These are phyloP conservation scores for Chalciporus sphaerocephalus DNA, from an alignment of 768 basidiomycete species.

Conservation along the genomic window DNA sequence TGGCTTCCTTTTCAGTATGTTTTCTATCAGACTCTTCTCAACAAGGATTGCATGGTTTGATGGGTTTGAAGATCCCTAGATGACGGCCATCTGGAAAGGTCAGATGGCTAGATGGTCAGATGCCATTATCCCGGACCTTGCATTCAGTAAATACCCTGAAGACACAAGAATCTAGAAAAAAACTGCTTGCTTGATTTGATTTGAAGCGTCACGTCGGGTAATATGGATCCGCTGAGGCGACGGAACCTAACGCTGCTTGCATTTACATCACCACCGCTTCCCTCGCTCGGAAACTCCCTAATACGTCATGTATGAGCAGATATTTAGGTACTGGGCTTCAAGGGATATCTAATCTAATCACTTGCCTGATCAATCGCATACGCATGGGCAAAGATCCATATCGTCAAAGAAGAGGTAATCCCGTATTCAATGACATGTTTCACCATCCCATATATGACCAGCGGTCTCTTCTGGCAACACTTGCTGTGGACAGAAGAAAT, in stretches of 20 bases:
- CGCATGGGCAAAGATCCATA: not conserved
- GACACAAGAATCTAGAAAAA: not conserved
- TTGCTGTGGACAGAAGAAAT: conserved; percentile 19
- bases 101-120: too few relatives aligned
- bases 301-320: not conserved
- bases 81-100: too few relatives aligned
- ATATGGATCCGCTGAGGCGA: conserved; percentile 15
- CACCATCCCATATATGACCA: conserved; percentile 8
- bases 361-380: not conserved
- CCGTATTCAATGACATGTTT: not conserved
- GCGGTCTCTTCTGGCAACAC: not conserved
- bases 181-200: not conserved
- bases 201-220: conserved; percentile 16
- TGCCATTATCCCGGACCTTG: conserved; percentile 8
- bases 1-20: not conserved
- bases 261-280: conserved; percentile 12
- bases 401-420: not conserved
- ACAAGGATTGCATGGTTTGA: not conserved
- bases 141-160: conserved; percentile 2
- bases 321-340: not conserved
- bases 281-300: too few relatives aligned
- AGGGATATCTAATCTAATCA: not conserved
- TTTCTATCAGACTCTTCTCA: not conserved
- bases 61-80: conserved; percentile 8
- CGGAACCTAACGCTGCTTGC: conserved; percentile 9